Base-by-base conservation (phyloP, 1,284 basidiomycete species). In the Cutaneotrichosporon cyanovorans region DNA sequence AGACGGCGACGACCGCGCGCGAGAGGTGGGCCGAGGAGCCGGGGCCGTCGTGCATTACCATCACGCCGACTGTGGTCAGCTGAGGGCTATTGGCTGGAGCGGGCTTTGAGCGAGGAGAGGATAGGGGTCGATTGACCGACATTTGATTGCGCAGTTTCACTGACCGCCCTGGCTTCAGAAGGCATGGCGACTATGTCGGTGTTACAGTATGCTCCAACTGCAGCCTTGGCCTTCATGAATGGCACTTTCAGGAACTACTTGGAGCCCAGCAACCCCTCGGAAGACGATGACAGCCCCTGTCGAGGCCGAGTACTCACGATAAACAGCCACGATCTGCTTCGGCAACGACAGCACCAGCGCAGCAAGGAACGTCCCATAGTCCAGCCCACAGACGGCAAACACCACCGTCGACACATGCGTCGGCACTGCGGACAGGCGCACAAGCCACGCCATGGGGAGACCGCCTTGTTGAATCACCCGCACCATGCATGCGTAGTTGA, bases 31-130 rank as follows among this genome's bases (percentile, higher is more conserved):
- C 51, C 0, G 55, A 54, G 32, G 57, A 51, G 7, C 38, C 21
- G 16, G 41, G 19, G 5, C 8, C 61, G 78, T 34, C 85, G 69
- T 4, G 85, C 80, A 25, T 74, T 62, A 51, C 82, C 76, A 53
- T 79, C 12, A 28, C 25, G 25, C 25, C 25, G 81, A 56, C 85
- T 78, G 30, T 48, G 39, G 36, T 46, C 5, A 42, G 53, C 50
- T 82, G 32, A 5, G 5, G 23, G 6, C 14, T 4, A 8, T 5
- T 4, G 30, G 22, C 14, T 32, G 4, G 19, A n/a, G n/a, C n/a
- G n/a, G n/a, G n/a, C n/a, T n/a, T n/a, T n/a, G n/a, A n/a, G n/a
- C n/a, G n/a, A n/a, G n/a, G n/a, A n/a, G n/a, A n/a, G n/a, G n/a
- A n/a, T n/a, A n/a, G n/a, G n/a, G n/a, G n/a, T n/a, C n/a, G n/a